Evolutionary conservation across 495 filamentous ascomycete species (phyloP), one percentile per base, ranked within the genome.

Genomic region (Aspergillus sparsus): DNA sequence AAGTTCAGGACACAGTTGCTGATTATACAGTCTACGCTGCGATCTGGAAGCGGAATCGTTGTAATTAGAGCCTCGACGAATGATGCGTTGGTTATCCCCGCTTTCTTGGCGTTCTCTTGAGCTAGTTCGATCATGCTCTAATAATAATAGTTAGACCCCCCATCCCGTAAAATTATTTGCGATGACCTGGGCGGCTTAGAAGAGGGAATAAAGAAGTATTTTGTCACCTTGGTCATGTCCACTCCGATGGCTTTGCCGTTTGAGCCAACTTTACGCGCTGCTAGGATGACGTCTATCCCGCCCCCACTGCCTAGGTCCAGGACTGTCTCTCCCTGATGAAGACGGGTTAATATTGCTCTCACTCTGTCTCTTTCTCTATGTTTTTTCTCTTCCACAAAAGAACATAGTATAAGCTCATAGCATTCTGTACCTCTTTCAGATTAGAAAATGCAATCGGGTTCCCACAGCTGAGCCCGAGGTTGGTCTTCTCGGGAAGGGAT

Each of bases 1-100:
- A 88, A 80, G 68, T 87, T 89, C 65, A 87, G 72, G 41, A 84
- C 82, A 65, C 82, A 84, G 69, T 83, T 85, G 59, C 75, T 78
- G 57, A 84, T 85, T 54, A 88, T 75, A 64, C 80, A 82, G 64
- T 88, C 78, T 16, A 79, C 82, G 21, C 56, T 74, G 9, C 18
- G 55, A 10, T 62, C 52, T 5, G 72, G 60, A 8, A 86, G 65
- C 3, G 74, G 50, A 13, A 85, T 77, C 5, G 69, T 59, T 9
- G 75, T 84, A 65, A 87, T 85, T 33, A 59, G 56, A 6, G 76
- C 69, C 36, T 83, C 67, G 58, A 84, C 54, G 63, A 87, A 85
- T 8, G 58, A 27, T 8, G 77, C 69, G 56, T 85, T 83, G 1
- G 56, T 58, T 10, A 74, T 61, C 3, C 57, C 55, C 15, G 70